phyloP scores from a whole-genome alignment of 1,139 yeast genomes.

The Protomyces pachydermus region DNA sequence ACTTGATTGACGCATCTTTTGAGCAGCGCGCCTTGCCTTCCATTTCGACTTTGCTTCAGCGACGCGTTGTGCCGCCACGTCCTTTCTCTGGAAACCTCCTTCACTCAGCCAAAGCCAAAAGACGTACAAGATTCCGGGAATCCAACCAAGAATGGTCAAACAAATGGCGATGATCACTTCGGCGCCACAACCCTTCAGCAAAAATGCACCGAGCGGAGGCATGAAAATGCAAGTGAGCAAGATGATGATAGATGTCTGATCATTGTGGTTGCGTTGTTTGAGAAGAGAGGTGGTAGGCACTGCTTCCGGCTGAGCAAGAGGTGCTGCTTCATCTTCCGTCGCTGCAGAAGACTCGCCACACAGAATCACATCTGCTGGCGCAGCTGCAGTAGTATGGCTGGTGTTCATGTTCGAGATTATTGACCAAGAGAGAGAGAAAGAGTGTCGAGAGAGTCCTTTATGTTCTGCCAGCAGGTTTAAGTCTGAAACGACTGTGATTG shows the following conservation, averaged over 20 bases:
- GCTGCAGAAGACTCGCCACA: background rate
- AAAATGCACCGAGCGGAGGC: constrained; percentile 32
- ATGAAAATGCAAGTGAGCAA: constrained; percentile 13
- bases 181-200: constrained; percentile 33
- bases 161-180: constrained; percentile 31
- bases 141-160: constrained; percentile 32
- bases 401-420: background rate
- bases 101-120: constrained; percentile 27
- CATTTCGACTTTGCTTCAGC: background rate
- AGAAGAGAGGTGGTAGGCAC: background rate
- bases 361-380: background rate
- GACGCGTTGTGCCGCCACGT: constrained; percentile 3
- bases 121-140: constrained; percentile 30
- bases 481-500: too few relatives aligned
- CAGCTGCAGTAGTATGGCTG: background rate
- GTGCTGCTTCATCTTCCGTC: background rate
- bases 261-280: background rate
- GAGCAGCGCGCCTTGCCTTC: background rate
- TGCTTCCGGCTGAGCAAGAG: background rate
- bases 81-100: background rate
- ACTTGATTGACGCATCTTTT: too few relatives aligned
- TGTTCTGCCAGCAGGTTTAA: background rate
- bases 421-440: background rate
- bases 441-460: background rate
- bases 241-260: constrained; percentile 8